Conservation (phyloP, 192 early-diverging fungal genomes). For the Backusella liffmaniae region DNA sequence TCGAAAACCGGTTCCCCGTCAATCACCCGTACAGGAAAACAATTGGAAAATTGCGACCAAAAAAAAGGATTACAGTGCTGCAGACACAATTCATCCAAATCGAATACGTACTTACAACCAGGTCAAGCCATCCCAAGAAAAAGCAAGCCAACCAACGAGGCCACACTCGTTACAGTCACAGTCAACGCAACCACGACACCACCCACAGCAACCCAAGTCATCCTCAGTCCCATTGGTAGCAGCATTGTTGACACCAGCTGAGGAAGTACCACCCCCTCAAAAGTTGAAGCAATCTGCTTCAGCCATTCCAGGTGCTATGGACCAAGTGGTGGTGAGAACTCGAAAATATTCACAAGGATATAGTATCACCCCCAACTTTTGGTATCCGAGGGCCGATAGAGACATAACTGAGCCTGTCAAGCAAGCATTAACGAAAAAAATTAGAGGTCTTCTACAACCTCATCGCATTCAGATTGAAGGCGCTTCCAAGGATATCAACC, state of each 20-base stretch:
- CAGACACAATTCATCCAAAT: not conserved
- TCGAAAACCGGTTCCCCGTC: constrained; percentile 8
- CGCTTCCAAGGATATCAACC: constrained; percentile 18
- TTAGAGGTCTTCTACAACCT: constrained; percentile 23
- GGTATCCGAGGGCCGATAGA: constrained; percentile 27
- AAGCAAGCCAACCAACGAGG: not conserved
- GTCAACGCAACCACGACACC: not conserved
- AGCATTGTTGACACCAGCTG: not conserved
- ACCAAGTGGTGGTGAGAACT: not conserved
- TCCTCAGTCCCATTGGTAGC: not conserved
- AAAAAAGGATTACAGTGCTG: not conserved
- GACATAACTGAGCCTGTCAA: constrained; percentile 11
- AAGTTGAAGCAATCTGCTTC: not conserved
- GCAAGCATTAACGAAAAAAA: constrained; percentile 18
- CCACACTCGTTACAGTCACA: not conserved
- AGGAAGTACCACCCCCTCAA: not conserved
- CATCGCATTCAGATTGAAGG: constrained; percentile 19
- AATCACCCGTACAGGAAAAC: not conserved
- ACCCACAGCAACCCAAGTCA: not conserved
- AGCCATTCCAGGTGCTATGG: not conserved
- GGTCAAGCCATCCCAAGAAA: not conserved
- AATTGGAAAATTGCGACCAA: not conserved
- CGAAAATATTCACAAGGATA: not conserved
- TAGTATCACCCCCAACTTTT: constrained; percentile 18
- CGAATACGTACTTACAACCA: not conserved